Conservation (phyloP, 176 grass and related monocot species). For the Carex cristatella region DNA sequence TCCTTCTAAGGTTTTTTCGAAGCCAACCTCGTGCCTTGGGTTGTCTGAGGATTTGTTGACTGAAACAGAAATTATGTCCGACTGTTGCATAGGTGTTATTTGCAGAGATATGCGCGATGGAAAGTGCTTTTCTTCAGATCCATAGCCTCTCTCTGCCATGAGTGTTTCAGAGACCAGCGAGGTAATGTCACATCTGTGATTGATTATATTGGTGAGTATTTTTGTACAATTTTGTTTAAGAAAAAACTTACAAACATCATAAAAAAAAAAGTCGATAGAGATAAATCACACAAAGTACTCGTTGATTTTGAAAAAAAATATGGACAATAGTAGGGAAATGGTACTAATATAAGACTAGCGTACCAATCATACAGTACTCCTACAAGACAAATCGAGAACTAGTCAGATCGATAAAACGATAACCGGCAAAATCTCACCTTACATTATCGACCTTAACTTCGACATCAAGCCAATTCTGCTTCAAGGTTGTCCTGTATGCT, state of each 20-base stretch:
- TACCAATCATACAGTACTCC: not conserved
- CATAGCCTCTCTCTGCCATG: constrained; percentile 76
- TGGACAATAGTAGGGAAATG: not conserved
- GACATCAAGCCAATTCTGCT: constrained; percentile 68
- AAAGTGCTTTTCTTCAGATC: constrained; percentile 83
- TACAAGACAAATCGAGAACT: not conserved
- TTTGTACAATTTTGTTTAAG: not conserved
- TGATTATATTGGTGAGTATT: not conserved
- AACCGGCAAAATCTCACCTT: constrained; percentile 47
- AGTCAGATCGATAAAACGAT: not conserved
- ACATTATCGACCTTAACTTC: constrained; percentile 81
- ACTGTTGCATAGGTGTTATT: constrained; percentile 82
- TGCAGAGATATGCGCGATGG: constrained; percentile 74
- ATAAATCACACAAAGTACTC: no score
- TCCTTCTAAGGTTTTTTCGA: constrained; percentile 60
- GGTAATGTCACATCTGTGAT: constrained; percentile 66
- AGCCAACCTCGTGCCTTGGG: constrained; percentile 53
- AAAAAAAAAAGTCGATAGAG: no score
- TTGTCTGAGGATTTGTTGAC: constrained; percentile 80
- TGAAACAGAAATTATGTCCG: constrained; percentile 57
- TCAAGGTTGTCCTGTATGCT: constrained; percentile 49
- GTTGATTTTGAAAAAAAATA: not conserved
- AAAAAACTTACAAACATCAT: not conserved
- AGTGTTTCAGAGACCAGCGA: constrained; percentile 62
- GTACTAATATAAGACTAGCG: not conserved